These are phyloP conservation scores for Citropsis articulata DNA, from an alignment of 345 rosid genomes.

Conservation along the genomic window DNA sequence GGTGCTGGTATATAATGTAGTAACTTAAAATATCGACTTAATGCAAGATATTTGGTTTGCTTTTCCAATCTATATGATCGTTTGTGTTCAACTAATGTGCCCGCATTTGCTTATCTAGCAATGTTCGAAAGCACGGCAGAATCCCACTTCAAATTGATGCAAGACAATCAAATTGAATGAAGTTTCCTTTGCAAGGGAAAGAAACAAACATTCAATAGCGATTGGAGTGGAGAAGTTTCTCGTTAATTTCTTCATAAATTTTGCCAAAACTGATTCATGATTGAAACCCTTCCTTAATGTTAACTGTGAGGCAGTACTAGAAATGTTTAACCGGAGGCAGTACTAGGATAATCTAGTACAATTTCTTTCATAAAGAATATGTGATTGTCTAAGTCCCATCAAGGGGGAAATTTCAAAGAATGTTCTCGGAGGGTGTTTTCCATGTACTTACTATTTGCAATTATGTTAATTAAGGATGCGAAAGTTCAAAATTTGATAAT, in stretches of 20 bases:
- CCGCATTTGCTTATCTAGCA: neutral
- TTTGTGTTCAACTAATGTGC: neutral
- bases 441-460: too few relatives aligned
- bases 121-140: neutral
- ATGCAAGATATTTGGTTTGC: conserved; percentile 9
- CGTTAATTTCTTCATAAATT: neutral
- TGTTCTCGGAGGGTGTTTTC: neutral
- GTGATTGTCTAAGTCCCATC: neutral
- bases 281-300: neutral
- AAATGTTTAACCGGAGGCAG: too few relatives aligned
- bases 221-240: neutral
- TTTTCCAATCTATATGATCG: neutral
- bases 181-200: neutral
- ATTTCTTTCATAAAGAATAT: too few relatives aligned
- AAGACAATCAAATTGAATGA: neutral
- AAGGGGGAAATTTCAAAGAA: conserved; percentile 12
- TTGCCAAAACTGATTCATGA: neutral
- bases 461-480: too few relatives aligned
- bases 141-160: neutral
- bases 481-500: too few relatives aligned
- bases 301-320: neutral
- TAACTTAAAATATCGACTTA: neutral
- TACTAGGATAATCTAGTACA: neutral
- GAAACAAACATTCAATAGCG: neutral
- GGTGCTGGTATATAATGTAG: neutral